phyloP scores from a whole-genome alignment of 2,329 filamentous ascomycete species.

The Colletotrichum orbiculare region DNA sequence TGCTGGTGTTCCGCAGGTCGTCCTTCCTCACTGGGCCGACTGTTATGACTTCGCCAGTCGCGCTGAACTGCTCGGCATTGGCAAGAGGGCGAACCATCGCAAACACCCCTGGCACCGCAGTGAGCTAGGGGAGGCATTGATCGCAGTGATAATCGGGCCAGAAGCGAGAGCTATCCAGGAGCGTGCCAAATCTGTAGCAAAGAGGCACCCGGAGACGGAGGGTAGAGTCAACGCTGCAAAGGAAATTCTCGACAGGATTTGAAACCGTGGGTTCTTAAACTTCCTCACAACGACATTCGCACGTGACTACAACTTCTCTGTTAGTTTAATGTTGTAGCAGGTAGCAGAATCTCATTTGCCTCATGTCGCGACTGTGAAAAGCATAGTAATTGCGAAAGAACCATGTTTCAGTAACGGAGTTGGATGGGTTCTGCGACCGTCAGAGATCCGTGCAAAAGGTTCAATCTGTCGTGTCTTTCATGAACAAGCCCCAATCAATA shows the following conservation, averaged over 20 bases:
- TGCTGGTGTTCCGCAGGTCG: constrained; percentile 24
- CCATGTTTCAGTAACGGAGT: no score
- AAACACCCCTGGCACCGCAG: not conserved
- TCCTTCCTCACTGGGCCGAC: constrained; percentile 23
- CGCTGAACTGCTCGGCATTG: constrained; percentile 28
- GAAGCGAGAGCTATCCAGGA: not conserved
- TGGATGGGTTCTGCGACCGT: no score
- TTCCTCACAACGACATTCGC: no score
- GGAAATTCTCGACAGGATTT: constrained; percentile 1
- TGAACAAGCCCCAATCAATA: no score
- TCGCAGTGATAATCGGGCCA: not conserved
- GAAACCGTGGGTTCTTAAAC: no score
- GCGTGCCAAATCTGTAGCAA: not conserved
- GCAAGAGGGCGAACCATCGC: constrained; percentile 37
- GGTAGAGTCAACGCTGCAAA: constrained; percentile 2
- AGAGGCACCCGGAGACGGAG: constrained; percentile 1
- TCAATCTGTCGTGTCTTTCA: no score
- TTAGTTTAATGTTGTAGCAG: no score
- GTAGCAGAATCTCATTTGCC: no score
- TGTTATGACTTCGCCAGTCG: constrained; percentile 30
- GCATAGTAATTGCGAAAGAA: no score
- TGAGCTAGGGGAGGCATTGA: not conserved
- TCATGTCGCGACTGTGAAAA: no score
- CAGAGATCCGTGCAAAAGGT: no score
- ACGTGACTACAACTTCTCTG: no score